Evolutionary conservation across 306 rosid genomes (phyloP), one percentile per base, ranked within the genome.

Genomic region (Purshia tridentata): DNA sequence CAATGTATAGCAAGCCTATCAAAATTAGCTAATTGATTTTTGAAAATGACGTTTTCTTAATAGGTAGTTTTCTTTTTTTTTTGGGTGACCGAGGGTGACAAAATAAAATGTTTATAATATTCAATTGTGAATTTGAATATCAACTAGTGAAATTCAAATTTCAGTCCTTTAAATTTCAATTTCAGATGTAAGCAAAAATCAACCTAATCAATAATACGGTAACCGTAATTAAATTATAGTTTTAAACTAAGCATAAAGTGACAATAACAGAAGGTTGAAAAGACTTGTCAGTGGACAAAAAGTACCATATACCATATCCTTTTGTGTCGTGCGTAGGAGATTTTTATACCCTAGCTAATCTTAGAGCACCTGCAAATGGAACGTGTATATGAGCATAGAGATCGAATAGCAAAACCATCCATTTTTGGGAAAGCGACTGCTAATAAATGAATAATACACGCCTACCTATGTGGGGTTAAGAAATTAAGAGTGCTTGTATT

Each of bases 231-330:
- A 29, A 29, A 59, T 15, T 42, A 29, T 59, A 59, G 9, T 59
- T 44, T 59, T 44, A 23, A 41, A 22, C 35, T 39, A 19, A 53
- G 49, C 75, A 85, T 74, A 62, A 54, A 23, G 57, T 80, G 80
- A 68, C 68, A 71, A 49, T 35, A 78, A 80, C 72, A 81, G 2
- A 75, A 67, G 51, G 45, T 84, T 77, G 92, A 88, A 75, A 82
- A 77, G 92, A 85, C 88, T 76, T 60, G 13, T 81, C 90, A 37
- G 45, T 79, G 47, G 84, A 85, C 90, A 88, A 72, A 88, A 83
- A 81, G 86, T 82, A 75, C 55, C 64, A 81, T 76, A 79, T 78
- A 80, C 83, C 81, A 76, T 79, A 76, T 68, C 63, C 84, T 85
- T 83, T 81, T 81, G 77, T 65, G 77, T 65, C 78, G 46, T 77